Base-by-base conservation (phyloP, 805 yeast species). In the Kluyveromyces wickerhamii region DNA sequence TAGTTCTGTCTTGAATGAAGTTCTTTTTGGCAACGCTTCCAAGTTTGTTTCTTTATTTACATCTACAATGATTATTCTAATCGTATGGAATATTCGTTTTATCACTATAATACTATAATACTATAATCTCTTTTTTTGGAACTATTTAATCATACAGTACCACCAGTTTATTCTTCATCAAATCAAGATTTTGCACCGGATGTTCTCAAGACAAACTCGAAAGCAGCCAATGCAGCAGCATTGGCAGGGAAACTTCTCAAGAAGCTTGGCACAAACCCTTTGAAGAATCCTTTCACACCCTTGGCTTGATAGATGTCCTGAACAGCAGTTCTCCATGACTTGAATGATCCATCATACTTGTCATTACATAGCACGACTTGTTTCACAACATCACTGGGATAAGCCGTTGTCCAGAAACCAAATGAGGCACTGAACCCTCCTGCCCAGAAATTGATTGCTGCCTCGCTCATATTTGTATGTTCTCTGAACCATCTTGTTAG, bases 181-280 rank as follows among this genome's bases (percentile, higher is more conserved):
- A n/a, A 13, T 19, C 19, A 30, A 10, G 33, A 21, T 10, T 55
- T 52, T 12, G 65, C 62, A 27, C 63, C 63, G 19, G 61, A 44
- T 10, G 55, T 48, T 35, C 89, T 69, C 77, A 85, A 71, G n/a
- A 77, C 85, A 13, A 82, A 78, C 57, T 86, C 95, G 53, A 85
- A 86, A 1, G 92, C 85, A 4, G 89, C 94, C 39, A 86, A 63
- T 0, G 96, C 96, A 11, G 95, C 88, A 1, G 95, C 96, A 56
- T 86, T 86, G 1, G 95, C 94, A 2, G 96, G 96, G 70, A 86
- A 86, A 14, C 94, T 82, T 44, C 95, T 68, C 43, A 77, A 52
- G 20, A 85, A 79, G 5, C 84, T 74, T 5, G 95, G 94, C 5
- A 73, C 74, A 54, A 83, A 86, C 1, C 95, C 95, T 47, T 77